Evolutionary conservation across 2,329 filamentous ascomycete genomes (phyloP).

Genomic region (Ceratocystis huliohia): DNA sequence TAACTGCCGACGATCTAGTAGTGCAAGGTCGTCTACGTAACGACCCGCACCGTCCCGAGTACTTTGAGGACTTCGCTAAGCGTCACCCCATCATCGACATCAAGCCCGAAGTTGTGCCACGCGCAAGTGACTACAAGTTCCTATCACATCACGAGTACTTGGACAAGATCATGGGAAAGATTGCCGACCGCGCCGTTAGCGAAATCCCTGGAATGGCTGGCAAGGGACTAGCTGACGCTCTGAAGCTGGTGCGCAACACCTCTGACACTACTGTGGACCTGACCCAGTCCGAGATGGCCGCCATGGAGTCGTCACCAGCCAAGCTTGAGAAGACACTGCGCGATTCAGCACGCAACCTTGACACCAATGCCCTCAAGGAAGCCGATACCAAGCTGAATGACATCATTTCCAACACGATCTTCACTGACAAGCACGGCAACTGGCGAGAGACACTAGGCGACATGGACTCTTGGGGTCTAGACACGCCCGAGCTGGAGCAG

Average conservation of each 20-base stretch:
- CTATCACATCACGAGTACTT: conserved; percentile 48
- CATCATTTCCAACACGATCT: conserved; percentile 17
- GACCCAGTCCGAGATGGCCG: conserved; percentile 37
- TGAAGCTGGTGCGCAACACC: conserved; percentile 33
- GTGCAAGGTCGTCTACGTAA: conserved; percentile 57
- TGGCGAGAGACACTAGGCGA: conserved; percentile 29
- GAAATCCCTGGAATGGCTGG: conserved; percentile 35
- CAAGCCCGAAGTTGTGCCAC: conserved; percentile 37
- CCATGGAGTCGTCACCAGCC: conserved; percentile 40
- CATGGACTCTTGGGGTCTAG: conserved; percentile 25
- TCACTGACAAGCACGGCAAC: conserved; percentile 24
- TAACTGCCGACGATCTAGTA: conserved; percentile 61
- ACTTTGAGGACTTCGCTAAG: conserved; percentile 70
- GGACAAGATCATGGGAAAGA: conserved; percentile 24
- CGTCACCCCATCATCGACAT: conserved; percentile 70
- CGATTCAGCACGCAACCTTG: conserved; percentile 12
- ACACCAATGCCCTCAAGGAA: conserved; percentile 18
- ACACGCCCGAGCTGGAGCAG: conserved; percentile 22
- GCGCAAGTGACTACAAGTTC: conserved; percentile 43
- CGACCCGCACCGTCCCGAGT: conserved; percentile 60
- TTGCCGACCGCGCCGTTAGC: conserved; percentile 41
- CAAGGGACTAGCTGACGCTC: conserved; percentile 32
- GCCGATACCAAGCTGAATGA: conserved; percentile 18
- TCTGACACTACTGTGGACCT: conserved; percentile 36
- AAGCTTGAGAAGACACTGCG: conserved; percentile 18